Base-by-base conservation (phyloP, 345 rosid species). In the Gossypium sturtianum region DNA sequence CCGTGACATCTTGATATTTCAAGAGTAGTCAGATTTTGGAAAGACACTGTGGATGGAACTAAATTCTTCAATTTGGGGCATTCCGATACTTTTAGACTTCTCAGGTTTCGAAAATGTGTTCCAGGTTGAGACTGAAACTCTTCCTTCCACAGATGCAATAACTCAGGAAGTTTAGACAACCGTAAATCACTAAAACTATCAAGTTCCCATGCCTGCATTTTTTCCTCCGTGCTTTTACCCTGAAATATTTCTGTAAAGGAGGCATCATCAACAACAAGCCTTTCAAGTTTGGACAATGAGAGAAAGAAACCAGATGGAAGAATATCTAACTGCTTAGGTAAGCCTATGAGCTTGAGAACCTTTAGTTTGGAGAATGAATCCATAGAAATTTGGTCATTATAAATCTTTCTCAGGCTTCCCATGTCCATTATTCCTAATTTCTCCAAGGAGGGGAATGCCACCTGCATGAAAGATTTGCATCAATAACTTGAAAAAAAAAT, bases 11-110 rank as follows among this genome's bases (percentile, higher is more conserved):
- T 12, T 2, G 22, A 48, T 25, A 76, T 72, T 5, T 67, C 25
- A 15, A 82, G 12, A 60, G 38, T 38, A 1, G 70, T 71, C 9
- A 81, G 60, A 48, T 76, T 73, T 22, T 13, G 7, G 10, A 83
- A 72, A 19, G 71, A 66, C 41, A 52, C 19, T 1, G 72, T 16
- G 4, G 78, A 60, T 41, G 75, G 61, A n/a, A 48, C 59, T 49
- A 80, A 29, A 66, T 2, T 47, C 9, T 67, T n/a, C 67, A 83
- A 38, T 2, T 56, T 49, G n/a, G 0, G 22, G 53, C 80, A 78
- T 10, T 0, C 10, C n/a, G 2, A 0, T 52, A 78, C 51, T 58
- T 75, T 11, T 7, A 83, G 69, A 47, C 38, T 29, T 70, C 53
- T 45, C 41, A 74, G 27, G 27, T 51, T 63, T 16, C 12, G 20